These are phyloP conservation scores for Trichomonas tenax DNA, from an alignment of 208 protist genomes.

Conservation along the genomic window DNA sequence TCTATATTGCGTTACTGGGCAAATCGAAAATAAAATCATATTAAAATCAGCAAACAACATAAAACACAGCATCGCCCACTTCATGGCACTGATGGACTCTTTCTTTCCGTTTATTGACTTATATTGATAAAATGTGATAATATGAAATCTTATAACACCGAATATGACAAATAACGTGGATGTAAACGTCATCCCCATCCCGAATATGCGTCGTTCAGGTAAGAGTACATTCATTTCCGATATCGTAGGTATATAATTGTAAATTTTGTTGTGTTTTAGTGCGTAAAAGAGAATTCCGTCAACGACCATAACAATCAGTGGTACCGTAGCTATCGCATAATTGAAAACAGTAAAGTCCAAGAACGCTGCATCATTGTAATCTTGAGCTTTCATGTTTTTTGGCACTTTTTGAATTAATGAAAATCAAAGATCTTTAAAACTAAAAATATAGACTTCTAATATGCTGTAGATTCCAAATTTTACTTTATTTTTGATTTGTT, in stretches of 20 bases:
- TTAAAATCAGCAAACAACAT: background rate
- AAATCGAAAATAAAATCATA: background rate
- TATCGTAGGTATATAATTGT: background rate
- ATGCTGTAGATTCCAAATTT: too few species aligned
- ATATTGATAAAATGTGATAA: background rate
- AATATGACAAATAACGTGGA: background rate
- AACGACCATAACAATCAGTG: background rate
- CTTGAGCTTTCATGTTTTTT: background rate
- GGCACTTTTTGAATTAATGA: too few species aligned
- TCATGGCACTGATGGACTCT: background rate
- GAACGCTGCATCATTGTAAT: background rate
- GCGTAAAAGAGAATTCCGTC: background rate
- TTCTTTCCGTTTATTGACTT: background rate
- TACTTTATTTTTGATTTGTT: too few species aligned
- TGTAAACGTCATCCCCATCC: background rate
- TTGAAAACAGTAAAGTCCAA: background rate
- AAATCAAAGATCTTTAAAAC: too few species aligned
- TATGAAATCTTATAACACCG: background rate
- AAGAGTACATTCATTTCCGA: background rate
- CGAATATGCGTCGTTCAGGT: background rate
- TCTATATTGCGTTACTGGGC: background rate
- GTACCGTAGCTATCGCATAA: background rate
- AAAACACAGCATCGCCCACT: background rate
- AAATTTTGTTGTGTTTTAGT: background rate
- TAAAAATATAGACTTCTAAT: too few species aligned